These are phyloP conservation scores for Coemansia asiatica DNA, from an alignment of 192 early-diverging fungal genomes.

Conservation along the genomic window DNA sequence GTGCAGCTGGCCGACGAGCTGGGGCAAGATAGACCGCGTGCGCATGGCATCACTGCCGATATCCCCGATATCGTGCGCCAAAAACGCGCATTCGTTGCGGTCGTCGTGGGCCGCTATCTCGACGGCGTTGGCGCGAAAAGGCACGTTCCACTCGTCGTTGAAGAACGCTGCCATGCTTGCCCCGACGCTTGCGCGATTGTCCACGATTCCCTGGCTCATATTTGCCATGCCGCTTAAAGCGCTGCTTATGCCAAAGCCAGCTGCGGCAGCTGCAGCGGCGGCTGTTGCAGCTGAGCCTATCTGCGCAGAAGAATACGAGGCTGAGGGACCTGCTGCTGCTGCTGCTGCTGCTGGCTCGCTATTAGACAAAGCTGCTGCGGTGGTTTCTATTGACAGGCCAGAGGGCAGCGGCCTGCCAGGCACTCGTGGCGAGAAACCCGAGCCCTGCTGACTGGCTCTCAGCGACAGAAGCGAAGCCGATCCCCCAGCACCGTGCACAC, in stretches of 20 bases:
- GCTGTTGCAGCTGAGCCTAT: background rate
- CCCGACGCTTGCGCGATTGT: background rate
- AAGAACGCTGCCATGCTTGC: conserved; percentile 18
- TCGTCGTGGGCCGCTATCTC: conserved; percentile 54
- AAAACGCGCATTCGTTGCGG: conserved; percentile 48
- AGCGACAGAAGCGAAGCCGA: conserved; percentile 43
- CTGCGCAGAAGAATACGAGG: background rate
- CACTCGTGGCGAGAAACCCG: conserved; percentile 9
- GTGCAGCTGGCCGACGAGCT: conserved; percentile 32
- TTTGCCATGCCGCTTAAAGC: too few relatives aligned
- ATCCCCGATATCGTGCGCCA: conserved; percentile 19
- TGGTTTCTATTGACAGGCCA: background rate
- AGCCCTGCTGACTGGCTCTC: conserved; percentile 37
- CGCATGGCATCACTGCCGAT: conserved; percentile 24
- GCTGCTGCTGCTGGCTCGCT: too few relatives aligned
- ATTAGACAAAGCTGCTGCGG: background rate
- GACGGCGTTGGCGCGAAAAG: conserved; percentile 46
- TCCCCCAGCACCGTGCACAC: conserved; percentile 15
- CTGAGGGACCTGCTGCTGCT: background rate
- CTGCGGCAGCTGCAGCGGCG: background rate
- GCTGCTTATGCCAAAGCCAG: background rate
- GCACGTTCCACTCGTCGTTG: conserved; percentile 35
- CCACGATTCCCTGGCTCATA: background rate
- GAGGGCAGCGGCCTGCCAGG: background rate
- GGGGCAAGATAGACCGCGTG: conserved; percentile 27